These are phyloP conservation scores for Peronospora belbahrii DNA, from an alignment of 352 stramenopile genomes.

Conservation along the genomic window DNA sequence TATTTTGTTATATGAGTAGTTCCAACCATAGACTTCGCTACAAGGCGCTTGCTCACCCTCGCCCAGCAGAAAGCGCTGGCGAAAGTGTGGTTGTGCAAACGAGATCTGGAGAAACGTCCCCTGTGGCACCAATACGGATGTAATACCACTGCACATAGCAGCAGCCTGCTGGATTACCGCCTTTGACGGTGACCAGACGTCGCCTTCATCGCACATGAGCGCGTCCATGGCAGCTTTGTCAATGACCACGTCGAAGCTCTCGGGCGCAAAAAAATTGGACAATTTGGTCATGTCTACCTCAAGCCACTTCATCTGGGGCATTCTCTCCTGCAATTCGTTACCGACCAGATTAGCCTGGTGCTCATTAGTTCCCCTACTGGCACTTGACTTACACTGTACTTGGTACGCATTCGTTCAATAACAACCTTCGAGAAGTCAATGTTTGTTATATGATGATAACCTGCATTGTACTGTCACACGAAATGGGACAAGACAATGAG, in stretches of 20 bases:
- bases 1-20: constrained; percentile 46
- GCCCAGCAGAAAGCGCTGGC: constrained; percentile 52
- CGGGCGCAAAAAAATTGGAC: constrained; percentile 25
- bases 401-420: constrained; percentile 56
- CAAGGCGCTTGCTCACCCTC: constrained; percentile 23
- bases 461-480: constrained; percentile 36
- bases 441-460: constrained; percentile 57
- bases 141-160: constrained; percentile 49
- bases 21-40: constrained; percentile 40
- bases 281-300: constrained; percentile 57
- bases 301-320: constrained; percentile 47
- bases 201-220: constrained; percentile 64
- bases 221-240: constrained; percentile 85
- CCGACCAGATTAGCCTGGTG: background rate
- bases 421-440: constrained; percentile 66
- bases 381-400: constrained; percentile 34
- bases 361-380: background rate
- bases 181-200: constrained; percentile 60
- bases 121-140: constrained; percentile 30
- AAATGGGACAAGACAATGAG: no score
- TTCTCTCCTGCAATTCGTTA: constrained; percentile 24
- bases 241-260: constrained; percentile 67
- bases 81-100: constrained; percentile 78
- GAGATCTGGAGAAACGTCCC: constrained; percentile 71
- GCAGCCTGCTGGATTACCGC: constrained; percentile 37